Evolutionary conservation across 108 stramenopile genomes (phyloP), one percentile per base, ranked within the genome.

Genomic region (Fragilariopsis cylindrus): DNA sequence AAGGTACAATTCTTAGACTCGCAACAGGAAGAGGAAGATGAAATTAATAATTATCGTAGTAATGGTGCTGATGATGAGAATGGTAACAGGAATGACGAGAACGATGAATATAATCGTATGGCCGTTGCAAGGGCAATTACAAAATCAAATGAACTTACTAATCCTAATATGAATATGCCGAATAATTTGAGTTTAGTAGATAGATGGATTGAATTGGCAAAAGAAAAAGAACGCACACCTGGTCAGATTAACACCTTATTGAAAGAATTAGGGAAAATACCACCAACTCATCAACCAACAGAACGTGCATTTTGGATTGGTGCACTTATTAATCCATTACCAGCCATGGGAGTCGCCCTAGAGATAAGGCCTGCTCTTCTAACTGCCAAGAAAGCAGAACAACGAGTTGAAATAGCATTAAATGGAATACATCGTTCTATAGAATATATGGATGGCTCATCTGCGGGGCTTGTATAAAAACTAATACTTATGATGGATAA

Each of bases 231-330:
- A 72, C 76, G 86, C 45, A 48, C 71, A 60, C 73, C 78, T 4
- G 87, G 86, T 9, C 87, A 89, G 72, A 89, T 89, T 57, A 80
- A 84, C 46, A 56, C 55, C 47, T 53, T 88, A 42, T 63, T 88
- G 30, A 49, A 76, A 44, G 76, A 86, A 45, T 53, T 92, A 41
- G 91, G 91, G 16, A 58, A 65, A 13, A 92, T 89, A n/a, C 91
- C 91, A 3, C 82, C 84, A 12, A 64, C 73, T 8, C 56, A 87
- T 45, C 70, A 87, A 73, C 90, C 90, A 12, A 74, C 87, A 18
- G 91, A 92, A 62, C 75, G 88, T n/a, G 91, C 91, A 12, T 86
- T 92, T 55, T 92, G 91, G 91, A 78, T 92, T 13, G 91, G 86
- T 16, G 88, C 88, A 8, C 62, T 89, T 58, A 90, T 92, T 60